Conservation (phyloP, 371 early-diverging fungal species). For the Rhizopus sp. region DNA sequence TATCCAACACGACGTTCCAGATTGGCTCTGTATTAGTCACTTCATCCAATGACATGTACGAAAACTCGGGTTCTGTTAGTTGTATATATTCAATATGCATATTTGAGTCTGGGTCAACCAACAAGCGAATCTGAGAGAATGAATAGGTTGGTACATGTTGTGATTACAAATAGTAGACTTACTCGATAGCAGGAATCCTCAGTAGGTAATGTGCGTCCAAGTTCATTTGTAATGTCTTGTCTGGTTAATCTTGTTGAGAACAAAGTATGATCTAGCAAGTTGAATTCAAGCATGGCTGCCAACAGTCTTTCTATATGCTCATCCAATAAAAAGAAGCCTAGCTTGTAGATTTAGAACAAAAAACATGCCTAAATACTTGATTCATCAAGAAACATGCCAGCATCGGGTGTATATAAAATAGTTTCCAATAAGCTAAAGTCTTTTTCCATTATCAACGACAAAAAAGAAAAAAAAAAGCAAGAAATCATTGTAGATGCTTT, state of each 20-base stretch:
- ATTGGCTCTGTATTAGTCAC: conserved; percentile 11
- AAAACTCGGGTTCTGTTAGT: conserved; percentile 17
- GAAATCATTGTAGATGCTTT: too few species aligned
- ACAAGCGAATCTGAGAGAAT: conserved; percentile 48
- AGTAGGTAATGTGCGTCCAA: conserved; percentile 32
- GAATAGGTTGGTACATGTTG: background rate
- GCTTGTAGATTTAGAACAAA: background rate
- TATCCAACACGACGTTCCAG: conserved; percentile 42
- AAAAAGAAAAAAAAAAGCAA: background rate
- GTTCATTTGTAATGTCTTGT: conserved; percentile 28
- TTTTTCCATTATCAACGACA: conserved; percentile 14
- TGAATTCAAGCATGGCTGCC: conserved; percentile 13
- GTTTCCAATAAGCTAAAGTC: conserved; percentile 54
- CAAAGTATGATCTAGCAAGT: conserved; percentile 14
- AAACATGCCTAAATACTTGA: background rate
- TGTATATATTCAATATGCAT: conserved; percentile 45
- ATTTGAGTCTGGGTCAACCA: conserved; percentile 39
- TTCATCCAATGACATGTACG: conserved; percentile 12
- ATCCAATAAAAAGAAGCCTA: conserved; percentile 22
- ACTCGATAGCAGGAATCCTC: conserved; percentile 38
- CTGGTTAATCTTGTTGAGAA: conserved; percentile 31
- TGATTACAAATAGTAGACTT: conserved; percentile 2
- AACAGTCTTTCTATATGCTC: conserved; percentile 5
- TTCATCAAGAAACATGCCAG: conserved; percentile 29
- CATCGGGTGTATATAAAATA: conserved; percentile 48